These are phyloP conservation scores for Linanthus parryae DNA, from an alignment of 148 eudicot species.

Conservation along the genomic window DNA sequence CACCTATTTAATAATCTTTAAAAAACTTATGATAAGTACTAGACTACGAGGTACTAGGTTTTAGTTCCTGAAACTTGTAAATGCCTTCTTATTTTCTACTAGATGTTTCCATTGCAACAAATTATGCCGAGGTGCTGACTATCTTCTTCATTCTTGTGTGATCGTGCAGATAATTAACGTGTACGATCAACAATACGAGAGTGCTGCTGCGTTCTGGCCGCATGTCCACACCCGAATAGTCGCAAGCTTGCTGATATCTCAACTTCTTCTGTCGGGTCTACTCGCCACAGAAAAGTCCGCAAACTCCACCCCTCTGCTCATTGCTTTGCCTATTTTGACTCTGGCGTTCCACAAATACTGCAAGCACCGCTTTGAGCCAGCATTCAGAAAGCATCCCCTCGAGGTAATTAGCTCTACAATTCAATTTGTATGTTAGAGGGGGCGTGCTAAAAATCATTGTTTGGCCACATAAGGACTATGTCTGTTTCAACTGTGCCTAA, in stretches of 20 bases:
- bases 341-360: constrained; percentile 82
- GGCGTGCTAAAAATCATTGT: too few species aligned
- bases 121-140: constrained; percentile 16
- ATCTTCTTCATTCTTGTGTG: neutral
- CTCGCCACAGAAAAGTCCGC: constrained; percentile 87
- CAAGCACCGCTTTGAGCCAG: constrained; percentile 90
- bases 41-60: too few species aligned
- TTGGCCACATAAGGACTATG: too few species aligned
- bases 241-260: constrained; percentile 89
- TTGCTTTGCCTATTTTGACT: constrained; percentile 70
- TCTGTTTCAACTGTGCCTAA: too few species aligned
- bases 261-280: constrained; percentile 76
- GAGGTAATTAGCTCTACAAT: constrained; percentile 46
- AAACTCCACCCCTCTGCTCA: constrained; percentile 83
- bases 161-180: constrained; percentile 75
- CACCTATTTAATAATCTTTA: too few species aligned
- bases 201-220: constrained; percentile 96
- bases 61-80: too few species aligned
- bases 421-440: too few species aligned
- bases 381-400: constrained; percentile 77
- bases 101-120: constrained; percentile 5
- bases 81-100: too few species aligned
- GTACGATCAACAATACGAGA: constrained; percentile 82
- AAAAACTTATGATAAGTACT: too few species aligned
- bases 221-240: constrained; percentile 91